Percentiles rank a stretch among this genome's conserved stretches.
Conservation (phyloP, 139 green algal genomes). For the Chlamydomonas applanata region DNA sequence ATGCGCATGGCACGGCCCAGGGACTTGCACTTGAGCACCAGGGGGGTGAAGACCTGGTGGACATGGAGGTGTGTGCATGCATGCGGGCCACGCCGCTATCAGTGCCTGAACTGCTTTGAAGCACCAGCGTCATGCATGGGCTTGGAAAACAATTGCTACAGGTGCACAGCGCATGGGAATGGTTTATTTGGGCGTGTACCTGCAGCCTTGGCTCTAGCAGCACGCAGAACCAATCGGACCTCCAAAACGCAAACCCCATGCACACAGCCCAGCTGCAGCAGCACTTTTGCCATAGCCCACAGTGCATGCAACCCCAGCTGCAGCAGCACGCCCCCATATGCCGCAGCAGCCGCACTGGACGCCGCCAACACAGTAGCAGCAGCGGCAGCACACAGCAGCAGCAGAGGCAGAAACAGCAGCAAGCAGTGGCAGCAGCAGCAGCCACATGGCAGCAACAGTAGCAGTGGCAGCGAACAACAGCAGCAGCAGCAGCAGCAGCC, state of each 20-base stretch:
- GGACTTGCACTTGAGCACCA: constrained; percentile 98
- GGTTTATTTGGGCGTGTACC: too few species aligned
- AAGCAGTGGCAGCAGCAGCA: background rate
- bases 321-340: background rate
- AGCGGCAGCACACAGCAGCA: background rate
- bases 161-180: too few species aligned
- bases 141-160: too few species aligned
- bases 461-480: too few species aligned
- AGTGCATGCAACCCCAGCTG: too few species aligned
- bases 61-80: background rate
- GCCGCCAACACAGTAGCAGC: too few species aligned
- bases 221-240: background rate
- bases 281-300: too few species aligned
- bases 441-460: too few species aligned
- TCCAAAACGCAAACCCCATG: background rate
- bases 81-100: background rate
- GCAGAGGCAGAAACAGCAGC: background rate
- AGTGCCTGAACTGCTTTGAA: background rate
- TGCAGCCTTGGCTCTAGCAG: background rate
- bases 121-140: background rate
- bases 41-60: constrained; percentile 79
- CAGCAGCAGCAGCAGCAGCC: background rate
- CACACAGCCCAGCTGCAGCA: background rate
- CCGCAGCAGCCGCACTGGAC: background rate
- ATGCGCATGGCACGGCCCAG: constrained; percentile 92